These are phyloP conservation scores for Boletus vermiculosoides DNA, from an alignment of 768 basidiomycete genomes.

Conservation along the genomic window DNA sequence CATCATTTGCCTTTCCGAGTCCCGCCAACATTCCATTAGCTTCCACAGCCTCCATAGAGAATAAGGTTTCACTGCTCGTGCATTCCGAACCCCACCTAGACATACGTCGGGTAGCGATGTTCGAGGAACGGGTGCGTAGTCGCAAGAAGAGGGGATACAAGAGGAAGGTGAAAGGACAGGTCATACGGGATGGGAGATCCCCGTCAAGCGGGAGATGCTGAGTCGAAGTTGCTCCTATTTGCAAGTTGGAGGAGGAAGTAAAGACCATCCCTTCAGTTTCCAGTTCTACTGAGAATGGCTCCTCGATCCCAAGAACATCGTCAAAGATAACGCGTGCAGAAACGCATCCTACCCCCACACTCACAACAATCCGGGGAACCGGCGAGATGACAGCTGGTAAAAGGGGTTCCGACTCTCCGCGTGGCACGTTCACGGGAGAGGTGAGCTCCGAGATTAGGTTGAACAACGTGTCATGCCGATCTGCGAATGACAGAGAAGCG, in stretches of 20 bases:
- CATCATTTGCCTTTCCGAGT: constrained; percentile 51
- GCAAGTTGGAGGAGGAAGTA: constrained; percentile 44
- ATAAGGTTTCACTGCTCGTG: constrained; percentile 47
- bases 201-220: constrained; percentile 29
- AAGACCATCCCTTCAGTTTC: constrained; percentile 52
- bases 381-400: constrained; percentile 34
- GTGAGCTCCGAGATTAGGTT: constrained; percentile 31
- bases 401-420: constrained; percentile 9
- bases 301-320: constrained; percentile 37
- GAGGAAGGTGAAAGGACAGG: constrained; percentile 39
- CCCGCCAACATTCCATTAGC: constrained; percentile 43
- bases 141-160: constrained; percentile 55
- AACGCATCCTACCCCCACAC: constrained; percentile 49
- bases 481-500: constrained; percentile 48
- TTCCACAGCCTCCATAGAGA: constrained; percentile 61
- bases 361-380: constrained; percentile 51
- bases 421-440: constrained; percentile 14
- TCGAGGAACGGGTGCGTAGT: constrained; percentile 40
- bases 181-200: constrained; percentile 45
- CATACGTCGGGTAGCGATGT: constrained; percentile 25
- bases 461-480: constrained; percentile 53
- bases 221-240: constrained; percentile 21
- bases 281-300: constrained; percentile 54
- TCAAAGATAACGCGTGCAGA: constrained; percentile 50
- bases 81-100: constrained; percentile 36